Percentiles rank a stretch among this genome's conserved stretches.
These are phyloP conservation scores for Castanea crenata DNA, from an alignment of 306 rosid genomes.

Conservation along the genomic window DNA sequence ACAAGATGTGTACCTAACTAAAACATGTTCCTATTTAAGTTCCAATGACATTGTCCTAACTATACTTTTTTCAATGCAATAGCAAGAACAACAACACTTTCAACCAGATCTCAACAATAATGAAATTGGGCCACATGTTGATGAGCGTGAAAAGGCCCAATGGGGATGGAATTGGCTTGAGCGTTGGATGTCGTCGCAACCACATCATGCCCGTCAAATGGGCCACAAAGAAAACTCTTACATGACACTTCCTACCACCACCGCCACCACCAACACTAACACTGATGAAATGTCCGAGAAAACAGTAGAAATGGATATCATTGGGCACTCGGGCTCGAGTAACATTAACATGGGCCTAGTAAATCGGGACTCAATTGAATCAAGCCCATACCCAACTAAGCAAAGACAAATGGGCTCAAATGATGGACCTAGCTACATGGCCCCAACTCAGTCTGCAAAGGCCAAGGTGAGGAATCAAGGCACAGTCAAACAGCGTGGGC, in stretches of 20 bases:
- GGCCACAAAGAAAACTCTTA: slow-evolving; percentile 36
- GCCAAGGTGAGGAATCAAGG: slow-evolving; percentile 69
- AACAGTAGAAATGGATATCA: slow-evolving; percentile 71
- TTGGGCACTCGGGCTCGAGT: slow-evolving; percentile 20
- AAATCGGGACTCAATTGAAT: slow-evolving; percentile 28
- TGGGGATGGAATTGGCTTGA: slow-evolving; percentile 92
- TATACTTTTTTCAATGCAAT: neutral
- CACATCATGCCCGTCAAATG: slow-evolving; percentile 29
- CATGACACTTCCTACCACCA: slow-evolving; percentile 40
- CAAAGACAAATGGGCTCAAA: slow-evolving; percentile 21
- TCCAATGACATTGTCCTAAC: neutral
- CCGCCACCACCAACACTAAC: slow-evolving; percentile 28
- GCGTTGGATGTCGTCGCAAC: slow-evolving; percentile 76
- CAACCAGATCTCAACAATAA: slow-evolving; percentile 25
- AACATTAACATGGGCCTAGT: slow-evolving; percentile 18
- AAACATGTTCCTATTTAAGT: neutral
- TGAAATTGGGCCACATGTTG: slow-evolving; percentile 27
- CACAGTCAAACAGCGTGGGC: slow-evolving; percentile 35
- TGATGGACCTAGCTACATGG: slow-evolving; percentile 79
- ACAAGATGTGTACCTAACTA: too few species aligned
- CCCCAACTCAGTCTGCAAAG: slow-evolving; percentile 84
- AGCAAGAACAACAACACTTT: slow-evolving; percentile 42
- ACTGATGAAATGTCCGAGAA: slow-evolving; percentile 67
- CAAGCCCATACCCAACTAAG: slow-evolving; percentile 31
- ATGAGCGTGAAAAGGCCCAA: slow-evolving; percentile 46